Evolutionary conservation across 179 eudicot species (phyloP), one percentile per base, ranked within the genome.

Genomic region (Drosera spatulata): DNA sequence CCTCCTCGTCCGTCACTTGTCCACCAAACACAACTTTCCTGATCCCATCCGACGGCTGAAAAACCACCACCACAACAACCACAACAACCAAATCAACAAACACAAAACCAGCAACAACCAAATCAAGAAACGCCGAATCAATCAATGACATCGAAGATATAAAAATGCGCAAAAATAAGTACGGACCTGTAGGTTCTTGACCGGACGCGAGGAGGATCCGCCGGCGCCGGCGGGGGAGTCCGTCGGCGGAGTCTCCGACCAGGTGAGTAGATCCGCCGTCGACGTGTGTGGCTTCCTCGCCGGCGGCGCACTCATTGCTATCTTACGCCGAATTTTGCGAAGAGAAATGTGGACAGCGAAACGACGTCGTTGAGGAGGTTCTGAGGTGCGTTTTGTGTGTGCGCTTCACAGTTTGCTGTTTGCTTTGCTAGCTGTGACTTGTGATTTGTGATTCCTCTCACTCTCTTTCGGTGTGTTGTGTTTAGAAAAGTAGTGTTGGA

Each of bases 181-280:
- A 4, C 41, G 39, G 40, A 78, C 82, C 79, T 68, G 79, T 6
- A 63, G 56, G 49, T 78, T 78, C 11, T 79, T 74, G 58, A 75
- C 71, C 7, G 75, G 70, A 43, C 82, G 82, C 39, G 67, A 22
- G 3, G 85, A 61, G 46, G 82, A 66, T 37, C 74, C 51, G 41
- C 13, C 8, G 33, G 33, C 33, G 33, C 33, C 33, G n/a, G 46
- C 61, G 13, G 61, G 15, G 1, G 3, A 58, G 42, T 58, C 61
- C 5, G 81, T 66, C 51, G 76, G 77, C 44, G 87, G 89, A 68
- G 61, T 60, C 71, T 87, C 97, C 14, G 97, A 69, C 97, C 97
- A 89, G 9, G 89, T 85, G 50, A 89, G 87, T 41, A 89, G 97
- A 89, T 58, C 61, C 73, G 97, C 84, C 7, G 97, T 89, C 38